Conservation (phyloP, 352 stramenopile genomes). For the Lagenidium sp. region DNA sequence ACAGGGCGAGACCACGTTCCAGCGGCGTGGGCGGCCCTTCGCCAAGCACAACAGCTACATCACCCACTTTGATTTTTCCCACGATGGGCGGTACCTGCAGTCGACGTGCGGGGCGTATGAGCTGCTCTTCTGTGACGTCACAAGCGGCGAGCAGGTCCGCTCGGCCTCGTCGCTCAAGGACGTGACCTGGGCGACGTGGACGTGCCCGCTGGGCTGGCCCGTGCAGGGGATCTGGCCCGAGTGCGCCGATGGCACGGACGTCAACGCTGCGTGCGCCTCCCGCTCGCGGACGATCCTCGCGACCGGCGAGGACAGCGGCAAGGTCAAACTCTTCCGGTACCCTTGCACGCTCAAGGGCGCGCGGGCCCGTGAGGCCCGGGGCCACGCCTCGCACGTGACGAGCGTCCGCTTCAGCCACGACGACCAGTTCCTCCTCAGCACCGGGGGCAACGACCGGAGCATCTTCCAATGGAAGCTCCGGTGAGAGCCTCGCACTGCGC, state of each 20-base stretch:
- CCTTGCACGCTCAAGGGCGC: conserved; percentile 65
- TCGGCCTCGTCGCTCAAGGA: conserved; percentile 69
- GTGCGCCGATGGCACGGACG: conserved; percentile 72
- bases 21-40: conserved; percentile 68
- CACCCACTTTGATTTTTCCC: conserved; percentile 79
- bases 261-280: conserved; percentile 72
- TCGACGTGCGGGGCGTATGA: conserved; percentile 87
- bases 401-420: conserved; percentile 77
- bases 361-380: conserved; percentile 26
- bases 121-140: conserved; percentile 85
- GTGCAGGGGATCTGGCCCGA: conserved; percentile 89
- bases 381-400: conserved; percentile 77
- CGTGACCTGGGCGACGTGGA: conserved; percentile 85
- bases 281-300: conserved; percentile 59
- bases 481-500: conserved; percentile 8
- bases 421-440: conserved; percentile 76
- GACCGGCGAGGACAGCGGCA: conserved; percentile 68
- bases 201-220: conserved; percentile 84
- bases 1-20: conserved; percentile 10
- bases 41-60: conserved; percentile 77
- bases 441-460: conserved; percentile 75
- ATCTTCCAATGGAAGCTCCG: conserved; percentile 82
- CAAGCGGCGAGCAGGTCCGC: conserved; percentile 72
- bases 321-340: conserved; percentile 86
- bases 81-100: conserved; percentile 54